Conservation (phyloP, 2,329 filamentous ascomycete species). For the Cytospora mali region DNA sequence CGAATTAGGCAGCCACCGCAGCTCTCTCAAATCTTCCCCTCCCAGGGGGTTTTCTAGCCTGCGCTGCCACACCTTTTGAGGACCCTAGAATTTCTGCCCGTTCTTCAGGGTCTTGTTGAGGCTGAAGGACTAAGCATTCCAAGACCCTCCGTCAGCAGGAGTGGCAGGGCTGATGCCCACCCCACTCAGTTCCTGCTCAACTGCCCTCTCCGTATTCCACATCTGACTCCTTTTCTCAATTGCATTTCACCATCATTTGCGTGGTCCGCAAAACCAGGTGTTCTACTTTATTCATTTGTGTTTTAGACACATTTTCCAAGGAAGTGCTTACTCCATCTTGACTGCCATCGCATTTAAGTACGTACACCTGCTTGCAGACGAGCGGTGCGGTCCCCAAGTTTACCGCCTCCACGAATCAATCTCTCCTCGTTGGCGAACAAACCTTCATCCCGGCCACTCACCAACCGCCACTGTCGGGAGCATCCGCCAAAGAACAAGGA, state of each 20-base stretch:
- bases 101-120: slow-evolving; percentile 26
- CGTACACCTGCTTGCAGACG: not conserved
- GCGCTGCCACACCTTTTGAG: not conserved
- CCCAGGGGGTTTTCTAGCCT: not conserved
- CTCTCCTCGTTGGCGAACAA: not conserved
- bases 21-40: not conserved
- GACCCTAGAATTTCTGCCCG: slow-evolving; percentile 10
- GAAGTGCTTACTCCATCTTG: not conserved
- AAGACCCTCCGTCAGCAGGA: slow-evolving; percentile 30
- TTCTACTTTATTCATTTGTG: slow-evolving; percentile 23
- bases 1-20: not conserved
- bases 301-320: slow-evolving; percentile 29
- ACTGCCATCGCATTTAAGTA: slow-evolving; percentile 8
- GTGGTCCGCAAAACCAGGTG: slow-evolving; percentile 21
- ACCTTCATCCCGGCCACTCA: not conserved
- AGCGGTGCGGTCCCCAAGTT: not conserved
- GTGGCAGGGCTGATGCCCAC: slow-evolving; percentile 25
- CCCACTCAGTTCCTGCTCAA: slow-evolving; percentile 10
- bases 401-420: not conserved
- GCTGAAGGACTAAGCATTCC: slow-evolving; percentile 27
- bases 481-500: slow-evolving; percentile 12
- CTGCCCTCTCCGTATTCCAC: slow-evolving; percentile 18
- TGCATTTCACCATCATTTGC: slow-evolving; percentile 21
- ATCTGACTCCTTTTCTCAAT: slow-evolving; percentile 30
- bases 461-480: slow-evolving; percentile 9